Conservation (phyloP, 208 protist species). For the Leishmania gerbilli region DNA sequence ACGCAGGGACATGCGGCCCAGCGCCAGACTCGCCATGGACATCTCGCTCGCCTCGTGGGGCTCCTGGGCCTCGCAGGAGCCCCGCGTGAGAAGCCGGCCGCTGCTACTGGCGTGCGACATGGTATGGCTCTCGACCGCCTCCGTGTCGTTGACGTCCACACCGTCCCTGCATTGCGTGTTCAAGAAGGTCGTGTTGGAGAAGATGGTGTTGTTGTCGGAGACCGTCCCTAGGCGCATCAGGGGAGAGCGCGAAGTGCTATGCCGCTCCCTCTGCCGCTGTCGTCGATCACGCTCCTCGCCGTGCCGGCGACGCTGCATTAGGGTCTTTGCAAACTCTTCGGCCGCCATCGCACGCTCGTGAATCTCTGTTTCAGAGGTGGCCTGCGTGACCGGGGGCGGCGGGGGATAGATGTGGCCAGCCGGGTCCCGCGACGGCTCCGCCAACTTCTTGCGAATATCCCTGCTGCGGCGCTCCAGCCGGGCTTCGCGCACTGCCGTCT, state of each 20-base stretch:
- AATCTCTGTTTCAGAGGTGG: slow-evolving; percentile 56
- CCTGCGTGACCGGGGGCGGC: slow-evolving; percentile 51
- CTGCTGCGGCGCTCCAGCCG: slow-evolving; percentile 39
- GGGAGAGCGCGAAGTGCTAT: neutral
- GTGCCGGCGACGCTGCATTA: slow-evolving; percentile 21
- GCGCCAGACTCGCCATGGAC: slow-evolving; percentile 41
- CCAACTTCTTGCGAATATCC: slow-evolving; percentile 28
- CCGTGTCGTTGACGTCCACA: neutral
- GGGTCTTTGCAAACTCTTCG: slow-evolving; percentile 48
- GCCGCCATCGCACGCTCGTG: slow-evolving; percentile 57
- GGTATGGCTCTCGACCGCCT: neutral
- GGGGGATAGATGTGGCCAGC: slow-evolving; percentile 34
- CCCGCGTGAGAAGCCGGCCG: neutral
- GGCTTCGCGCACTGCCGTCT: slow-evolving; percentile 34
- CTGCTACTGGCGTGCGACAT: neutral
- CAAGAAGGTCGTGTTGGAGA: neutral
- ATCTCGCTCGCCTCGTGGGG: slow-evolving; percentile 20
- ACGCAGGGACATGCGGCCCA: slow-evolving; percentile 58
- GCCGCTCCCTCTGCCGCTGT: neutral
- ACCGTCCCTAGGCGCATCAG: neutral
- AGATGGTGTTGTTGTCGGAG: neutral
- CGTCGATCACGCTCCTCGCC: slow-evolving; percentile 21
- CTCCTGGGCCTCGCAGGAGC: neutral
- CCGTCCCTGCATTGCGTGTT: neutral
- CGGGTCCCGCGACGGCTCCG: neutral